Base-by-base conservation (phyloP, 768 basidiomycete species). In the Suillus subalutaceus region DNA sequence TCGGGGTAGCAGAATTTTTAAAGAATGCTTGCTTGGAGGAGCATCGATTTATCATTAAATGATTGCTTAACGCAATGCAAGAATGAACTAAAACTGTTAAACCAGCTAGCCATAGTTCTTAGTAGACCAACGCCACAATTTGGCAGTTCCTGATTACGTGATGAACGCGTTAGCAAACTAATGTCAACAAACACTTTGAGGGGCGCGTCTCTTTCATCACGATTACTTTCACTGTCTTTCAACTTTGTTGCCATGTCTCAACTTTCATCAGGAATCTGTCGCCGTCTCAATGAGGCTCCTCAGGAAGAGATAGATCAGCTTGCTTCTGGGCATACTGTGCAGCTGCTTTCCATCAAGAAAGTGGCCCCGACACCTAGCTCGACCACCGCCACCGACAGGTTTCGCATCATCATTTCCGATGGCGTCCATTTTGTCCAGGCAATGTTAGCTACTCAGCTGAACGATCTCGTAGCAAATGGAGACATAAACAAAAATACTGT, bases 391-490 rank as follows among this genome's bases (percentile, higher is more conserved):
- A 69, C 82, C 55, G 90, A 91, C 72, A 82, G 90, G 65, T 88
- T 86, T 77, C 85, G 94, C 67, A 84, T 97, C 66, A 93, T 98
- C 77, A 81, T 98, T 48, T 97, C 95, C 0, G 97, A 99, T 78
- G 96, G 97, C 48, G 81, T 83, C 23, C 80, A 92, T 69, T 97
- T 92, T 75, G 82, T 92, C 58, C 97, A 98, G 76, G 90, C 92
- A 32, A 98, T 99, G 97, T 83, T 99, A 41, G 93, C 96, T 6
- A 98, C 96, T 0, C 92, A 94, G 72, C 85, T 96, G 55, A 98
- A 98, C 72, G 68, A 81, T 8, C 79, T 94, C 69, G 88, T 96
- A 16, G 84, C 89, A 18, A 81, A 87, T 0, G 85, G 88, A 7
- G 72, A 80, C 1, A 81, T 98, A 41, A 77, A 79, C 44, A 93